Evolutionary conservation across 2,329 filamentous ascomycete species (phyloP), one percentile per base, ranked within the genome.

Genomic region (Trichocomaceae sp.): DNA sequence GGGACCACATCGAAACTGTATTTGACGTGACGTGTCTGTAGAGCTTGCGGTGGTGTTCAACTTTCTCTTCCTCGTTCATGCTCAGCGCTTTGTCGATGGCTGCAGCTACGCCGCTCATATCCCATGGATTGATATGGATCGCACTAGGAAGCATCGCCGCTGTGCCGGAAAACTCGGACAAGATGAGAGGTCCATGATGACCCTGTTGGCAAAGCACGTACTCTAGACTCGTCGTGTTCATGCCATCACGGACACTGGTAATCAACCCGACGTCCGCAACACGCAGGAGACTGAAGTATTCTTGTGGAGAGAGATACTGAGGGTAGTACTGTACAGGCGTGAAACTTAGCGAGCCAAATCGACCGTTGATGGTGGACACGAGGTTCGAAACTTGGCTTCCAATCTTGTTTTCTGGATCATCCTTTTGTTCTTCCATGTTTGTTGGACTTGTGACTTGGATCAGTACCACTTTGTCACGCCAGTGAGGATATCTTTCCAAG

Each of bases 81-180:
- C 81, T 86, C 57, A 97, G 78, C 4, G 90, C 92, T 52, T 83
- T 75, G 65, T 95, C 82, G 68, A 97, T 91, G 60, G 90, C 84
- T 51, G 86, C 82, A 4, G 91, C 91, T 13, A 96, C 91, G 35
- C 88, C 88, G 23, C 81, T 83, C 53, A 92, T 79, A 68, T 96
- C 90, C 90, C 91, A 97, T 1, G 92, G 92, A 73, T 97, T 97
- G 77, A 97, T 96, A 71, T 95, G 90, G 58, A 96, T 90, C 31
- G 92, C 92, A 65, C 88, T 87, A 58, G 83, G 82, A 37, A 97
- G 79, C 54, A 86, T 93, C 52, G 88, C 88, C 31, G 92, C 90
- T 0, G 92, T 96, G 56, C 92, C 92, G 59, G 91, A 96, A 71
- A 97, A 97, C 70, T 97, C 92, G 13, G 93, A 97, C 22, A 97